These are phyloP conservation scores for Pseudoscleropodium purum DNA, from an alignment of 225 moss, liverwort and hornwort genomes.

Conservation along the genomic window DNA sequence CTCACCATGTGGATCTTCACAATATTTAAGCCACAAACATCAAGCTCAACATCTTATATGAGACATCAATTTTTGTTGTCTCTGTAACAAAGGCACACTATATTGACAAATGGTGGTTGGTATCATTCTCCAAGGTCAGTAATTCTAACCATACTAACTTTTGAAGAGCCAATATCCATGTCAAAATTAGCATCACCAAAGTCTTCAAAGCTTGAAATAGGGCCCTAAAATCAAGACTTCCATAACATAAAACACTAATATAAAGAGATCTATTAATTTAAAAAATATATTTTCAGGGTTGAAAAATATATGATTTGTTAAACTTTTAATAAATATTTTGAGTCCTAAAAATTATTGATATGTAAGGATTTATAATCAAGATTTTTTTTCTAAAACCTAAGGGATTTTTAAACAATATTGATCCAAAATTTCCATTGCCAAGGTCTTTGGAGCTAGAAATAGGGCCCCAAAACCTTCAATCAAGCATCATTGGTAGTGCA, in stretches of 20 bases:
- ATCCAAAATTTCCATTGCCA: background rate
- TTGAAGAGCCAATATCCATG: background rate
- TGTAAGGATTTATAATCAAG: background rate
- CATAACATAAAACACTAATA: background rate
- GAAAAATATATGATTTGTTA: background rate
- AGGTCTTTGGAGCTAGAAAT: rapidly evolving
- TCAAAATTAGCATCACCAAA: background rate
- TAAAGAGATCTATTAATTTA: background rate
- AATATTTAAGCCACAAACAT: background rate
- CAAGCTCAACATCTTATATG: rapidly evolving
- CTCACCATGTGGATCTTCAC: background rate
- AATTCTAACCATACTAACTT: background rate
- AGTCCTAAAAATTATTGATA: background rate
- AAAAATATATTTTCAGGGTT: background rate
- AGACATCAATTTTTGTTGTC: rapidly evolving
- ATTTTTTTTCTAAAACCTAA: background rate
- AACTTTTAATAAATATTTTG: background rate
- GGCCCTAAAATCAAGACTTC: background rate
- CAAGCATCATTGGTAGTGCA: rapidly evolving
- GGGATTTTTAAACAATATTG: background rate
- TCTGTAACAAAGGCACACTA: rapidly evolving
- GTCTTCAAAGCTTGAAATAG: background rate
- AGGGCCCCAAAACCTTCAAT: background rate
- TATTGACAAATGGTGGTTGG: background rate
- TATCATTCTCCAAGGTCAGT: rapidly evolving